Percentiles rank a stretch among this genome's conserved stretches.
Conservation (phyloP, 768 basidiomycete species). For the Phylloporus arenicola region DNA sequence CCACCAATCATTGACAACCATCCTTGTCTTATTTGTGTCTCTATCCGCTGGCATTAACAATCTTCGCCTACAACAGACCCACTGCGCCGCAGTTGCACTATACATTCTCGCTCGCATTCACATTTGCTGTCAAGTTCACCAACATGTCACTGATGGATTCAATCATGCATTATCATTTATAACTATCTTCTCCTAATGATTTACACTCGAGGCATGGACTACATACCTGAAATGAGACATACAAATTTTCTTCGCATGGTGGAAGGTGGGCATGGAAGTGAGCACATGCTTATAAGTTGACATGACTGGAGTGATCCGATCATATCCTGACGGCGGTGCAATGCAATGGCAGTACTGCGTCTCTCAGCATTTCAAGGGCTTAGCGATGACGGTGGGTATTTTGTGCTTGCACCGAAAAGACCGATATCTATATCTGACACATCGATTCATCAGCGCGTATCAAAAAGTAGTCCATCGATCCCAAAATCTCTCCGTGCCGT, state of each 20-base stretch:
- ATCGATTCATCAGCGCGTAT: background rate
- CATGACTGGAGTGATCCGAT: background rate
- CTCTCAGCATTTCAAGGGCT: background rate
- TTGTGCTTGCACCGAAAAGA: background rate
- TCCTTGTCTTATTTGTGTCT: conserved; percentile 24
- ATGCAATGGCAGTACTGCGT: background rate
- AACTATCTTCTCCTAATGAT: conserved; percentile 24
- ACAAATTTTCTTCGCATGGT: background rate
- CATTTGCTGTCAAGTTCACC: conserved; percentile 19
- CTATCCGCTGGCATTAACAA: conserved; percentile 14
- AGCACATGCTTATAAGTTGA: too few species aligned
- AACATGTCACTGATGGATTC: conserved; percentile 19
- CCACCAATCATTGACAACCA: conserved; percentile 15
- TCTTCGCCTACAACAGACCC: conserved; percentile 4
- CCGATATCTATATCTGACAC: background rate
- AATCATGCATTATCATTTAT: conserved; percentile 28
- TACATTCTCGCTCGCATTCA: conserved; percentile 12
- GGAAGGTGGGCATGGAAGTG: background rate
- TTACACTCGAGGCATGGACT: conserved; percentile 11
- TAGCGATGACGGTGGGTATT: background rate
- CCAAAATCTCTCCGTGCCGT: conserved; percentile 81
- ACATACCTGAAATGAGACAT: background rate
- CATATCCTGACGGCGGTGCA: background rate
- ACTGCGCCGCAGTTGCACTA: conserved; percentile 6
- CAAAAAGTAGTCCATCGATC: conserved; percentile 39